Base-by-base conservation (phyloP, 2,329 filamentous ascomycete species). In the Emmonsiellopsis sp. region DNA sequence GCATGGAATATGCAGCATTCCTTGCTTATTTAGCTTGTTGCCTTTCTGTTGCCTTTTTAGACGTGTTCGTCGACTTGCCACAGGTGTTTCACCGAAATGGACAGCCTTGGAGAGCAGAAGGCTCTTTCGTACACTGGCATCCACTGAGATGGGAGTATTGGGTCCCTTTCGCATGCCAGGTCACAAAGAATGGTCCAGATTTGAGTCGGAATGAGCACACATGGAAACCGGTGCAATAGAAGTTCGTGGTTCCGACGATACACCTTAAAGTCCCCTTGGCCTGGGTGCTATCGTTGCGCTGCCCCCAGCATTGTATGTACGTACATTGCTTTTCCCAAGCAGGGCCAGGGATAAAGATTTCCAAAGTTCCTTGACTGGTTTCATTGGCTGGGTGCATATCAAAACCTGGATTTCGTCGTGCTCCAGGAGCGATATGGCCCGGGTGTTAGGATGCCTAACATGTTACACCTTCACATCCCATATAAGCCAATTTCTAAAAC, bases 11-110 rank as follows among this genome's bases (percentile, higher is more conserved):
- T 16, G 50, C 30, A 52, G 13, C 37, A 40, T 35, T 8, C 37
- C 34, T 34, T 42, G 35, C 15, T 31, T 31, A 32, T 15, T 45
- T 52, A 46, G 50, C 41, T 43, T 15, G 50, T 52, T 52, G 50
- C 50, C 50, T 52, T 52, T 41, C 41, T 7, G 50, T 52, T 52
- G 50, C 41, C 50, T 38, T 52, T 45, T 41, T 41, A 13, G 9
- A 37, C 32, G 3, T n/a, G 13, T 6, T 35, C n/a, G 26, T 46
- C 15, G 11, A 20, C 16, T 44, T 44, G 50, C n/a, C 26, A 42
- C 11, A 16, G 10, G 16, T 38, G 5, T 38, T 16, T 11, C 46
- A 11, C 9, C 30, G 15, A 20, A 13, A 7, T 7, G 34, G 15
- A 38, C 16, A 16, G 34, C 15, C 13, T 49, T n/a, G 15, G 16